Evolutionary conservation across 2,329 filamentous ascomycete species (phyloP).

Genomic region (Colletotrichum sp.): DNA sequence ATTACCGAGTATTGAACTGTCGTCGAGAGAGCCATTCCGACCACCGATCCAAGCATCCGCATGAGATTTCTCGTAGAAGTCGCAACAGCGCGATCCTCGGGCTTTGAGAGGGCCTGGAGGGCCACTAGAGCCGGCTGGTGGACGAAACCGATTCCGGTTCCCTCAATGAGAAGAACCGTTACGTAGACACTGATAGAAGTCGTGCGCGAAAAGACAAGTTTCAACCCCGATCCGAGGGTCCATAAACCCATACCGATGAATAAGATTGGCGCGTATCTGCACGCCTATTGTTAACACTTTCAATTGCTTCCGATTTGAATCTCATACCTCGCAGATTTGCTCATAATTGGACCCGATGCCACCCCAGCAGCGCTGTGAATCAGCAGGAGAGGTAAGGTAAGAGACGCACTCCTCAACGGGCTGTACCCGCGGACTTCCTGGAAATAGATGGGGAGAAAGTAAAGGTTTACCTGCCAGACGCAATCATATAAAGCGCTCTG

Average conservation of each 20-base stretch:
- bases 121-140: neutral
- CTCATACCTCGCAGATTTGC: neutral
- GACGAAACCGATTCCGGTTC: neutral
- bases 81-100: neutral
- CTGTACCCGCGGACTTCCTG: neutral
- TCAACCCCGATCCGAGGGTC: neutral
- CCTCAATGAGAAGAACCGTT: neutral
- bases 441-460: neutral
- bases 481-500: neutral
- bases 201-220: neutral
- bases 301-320: accelerated
- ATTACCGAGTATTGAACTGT: neutral
- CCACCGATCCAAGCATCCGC: neutral
- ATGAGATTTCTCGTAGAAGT: neutral
- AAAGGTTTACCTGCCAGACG: neutral
- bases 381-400: neutral
- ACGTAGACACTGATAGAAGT: neutral
- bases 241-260: neutral
- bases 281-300: neutral
- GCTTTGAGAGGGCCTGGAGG: neutral
- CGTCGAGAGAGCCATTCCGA: neutral
- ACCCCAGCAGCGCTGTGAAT: neutral
- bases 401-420: neutral
- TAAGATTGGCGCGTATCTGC: neutral
- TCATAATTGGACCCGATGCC: neutral